These are phyloP conservation scores for Ganoderma lingzhi DNA, from an alignment of 1,284 basidiomycete genomes.

Conservation along the genomic window DNA sequence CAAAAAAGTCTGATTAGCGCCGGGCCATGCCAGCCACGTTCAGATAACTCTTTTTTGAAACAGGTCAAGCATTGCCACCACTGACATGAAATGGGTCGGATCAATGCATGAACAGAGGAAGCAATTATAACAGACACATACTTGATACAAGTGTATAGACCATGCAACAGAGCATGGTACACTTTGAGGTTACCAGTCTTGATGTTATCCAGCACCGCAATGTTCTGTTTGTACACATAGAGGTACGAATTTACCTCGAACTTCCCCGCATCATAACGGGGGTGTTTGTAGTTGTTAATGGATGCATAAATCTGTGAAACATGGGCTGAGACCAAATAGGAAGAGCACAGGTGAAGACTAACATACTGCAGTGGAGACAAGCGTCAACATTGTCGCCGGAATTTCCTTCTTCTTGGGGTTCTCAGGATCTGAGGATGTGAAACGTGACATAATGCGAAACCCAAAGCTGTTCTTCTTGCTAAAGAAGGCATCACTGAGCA, in stretches of 20 bases:
- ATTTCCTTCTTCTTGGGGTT: too few relatives aligned
- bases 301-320: not conserved
- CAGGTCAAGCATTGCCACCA: not conserved
- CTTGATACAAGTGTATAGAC: not conserved
- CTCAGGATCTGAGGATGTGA: too few relatives aligned
- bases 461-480: too few relatives aligned
- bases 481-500: too few relatives aligned
- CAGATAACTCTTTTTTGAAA: not conserved
- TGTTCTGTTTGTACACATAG: not conserved
- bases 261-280: not conserved
- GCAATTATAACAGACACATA: not conserved
- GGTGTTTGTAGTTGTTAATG: not conserved
- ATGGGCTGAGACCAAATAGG: not conserved
- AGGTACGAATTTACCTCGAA: not conserved
- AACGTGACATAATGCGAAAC: too few relatives aligned
- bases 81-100: not conserved
- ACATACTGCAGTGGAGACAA: too few relatives aligned
- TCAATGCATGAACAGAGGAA: not conserved
- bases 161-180: not conserved
- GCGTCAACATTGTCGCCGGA: too few relatives aligned
- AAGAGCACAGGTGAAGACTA: not conserved
- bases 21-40: not conserved
- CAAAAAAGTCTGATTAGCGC: not conserved
- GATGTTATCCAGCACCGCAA: not conserved
- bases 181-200: not conserved